Base-by-base conservation (phyloP, 257 asterid species). In the Salvia hispanica region DNA sequence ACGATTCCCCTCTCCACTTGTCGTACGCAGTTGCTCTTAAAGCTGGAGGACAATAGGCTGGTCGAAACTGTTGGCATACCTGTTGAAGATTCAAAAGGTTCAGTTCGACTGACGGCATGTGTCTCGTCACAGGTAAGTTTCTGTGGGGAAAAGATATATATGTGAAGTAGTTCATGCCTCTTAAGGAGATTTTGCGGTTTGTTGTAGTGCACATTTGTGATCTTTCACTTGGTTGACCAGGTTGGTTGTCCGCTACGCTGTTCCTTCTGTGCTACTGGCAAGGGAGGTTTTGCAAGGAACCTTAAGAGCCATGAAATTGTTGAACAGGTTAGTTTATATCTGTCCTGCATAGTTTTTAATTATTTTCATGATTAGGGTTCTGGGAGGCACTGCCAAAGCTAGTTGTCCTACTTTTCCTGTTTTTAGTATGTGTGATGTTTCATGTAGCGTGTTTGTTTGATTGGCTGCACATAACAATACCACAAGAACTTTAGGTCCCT, bases 31-130 rank as follows among this genome's bases (percentile, higher is more conserved):
- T 79, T 93, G 81, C 83, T 93, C 56, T 42, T 90, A 60, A 81
- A 90, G 78, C 75, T 90, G 72, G 94, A 81, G 60, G 97, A 93
- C 71, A 88, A 84, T 71, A 82, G 90, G 75, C 77, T 93, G 79
- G 99, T 93, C 63, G 99, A 93, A 80, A 93, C 97, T 62, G 99
- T 93, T 71, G 99, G 99, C 65, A 93, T 93, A 62, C 99, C 97
- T 58, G 92, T 81, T 66, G 79, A 76, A 60, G 92, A 83, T 72
- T 81, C 67, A 59, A 82, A 79, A 75, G 96, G 97, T 67, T 88
- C 95, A 58, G 68, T 50, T 58, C 91, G 99, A 68, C 80, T 93
- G 76, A 93, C 99, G 64, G 99, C 96, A 50, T 93, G 99, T 79
- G 92, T 93, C 65, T 93, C 97, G 48, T 93, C 99, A 15, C 99